Evolutionary conservation across 2,329 filamentous ascomycete genomes (phyloP), one percentile per base, ranked within the genome.

Genomic region (Drechslerella dactyloides): DNA sequence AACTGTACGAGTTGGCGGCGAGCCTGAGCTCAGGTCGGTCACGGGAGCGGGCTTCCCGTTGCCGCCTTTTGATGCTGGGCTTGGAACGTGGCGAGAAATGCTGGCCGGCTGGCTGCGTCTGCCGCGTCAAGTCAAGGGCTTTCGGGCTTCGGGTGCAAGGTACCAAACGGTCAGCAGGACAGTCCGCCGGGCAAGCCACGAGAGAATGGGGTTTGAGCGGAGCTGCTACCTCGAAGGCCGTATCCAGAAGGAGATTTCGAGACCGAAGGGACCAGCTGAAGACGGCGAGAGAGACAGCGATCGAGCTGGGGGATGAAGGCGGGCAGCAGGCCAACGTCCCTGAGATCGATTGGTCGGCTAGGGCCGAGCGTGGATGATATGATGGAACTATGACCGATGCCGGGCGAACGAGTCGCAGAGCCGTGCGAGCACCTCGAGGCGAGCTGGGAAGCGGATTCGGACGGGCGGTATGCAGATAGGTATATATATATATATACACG

Each of bases 301-400:
- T 13, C 15, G 15, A 15, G n/a, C n/a, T 6, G 11, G 11, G 37
- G 13, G 27, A 17, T 42, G 37, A 17, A 42, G 37, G 37, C 37
- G 13, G n/a, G 13, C 13, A 42, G 11, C 13, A 42, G 11, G 37
- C 11, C 3, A 17, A 84, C 84, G 75, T 83, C 8, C 80, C 78
- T 7, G 79, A 80, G 21, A 77, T 83, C 52, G 78, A 81, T 19
- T 80, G 81, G 11, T 79, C 79, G n/a, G 76, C 80, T n/a, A 76
- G 77, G n/a, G 24, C 75, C 77, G 0, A 76, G 76, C 21, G 78
- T 78, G 44, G 78, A 77, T 33, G 27, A 44, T 78, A 77, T 33
- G 27, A 44, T 78, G 79, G 30, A 78, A 78, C 15, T 75, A 79
- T 73, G 82, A 82, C 74, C 79, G 79, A 52, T 80, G 80, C 10